Conservation (phyloP, 106 monocot species). For the Allium cepa region DNA sequence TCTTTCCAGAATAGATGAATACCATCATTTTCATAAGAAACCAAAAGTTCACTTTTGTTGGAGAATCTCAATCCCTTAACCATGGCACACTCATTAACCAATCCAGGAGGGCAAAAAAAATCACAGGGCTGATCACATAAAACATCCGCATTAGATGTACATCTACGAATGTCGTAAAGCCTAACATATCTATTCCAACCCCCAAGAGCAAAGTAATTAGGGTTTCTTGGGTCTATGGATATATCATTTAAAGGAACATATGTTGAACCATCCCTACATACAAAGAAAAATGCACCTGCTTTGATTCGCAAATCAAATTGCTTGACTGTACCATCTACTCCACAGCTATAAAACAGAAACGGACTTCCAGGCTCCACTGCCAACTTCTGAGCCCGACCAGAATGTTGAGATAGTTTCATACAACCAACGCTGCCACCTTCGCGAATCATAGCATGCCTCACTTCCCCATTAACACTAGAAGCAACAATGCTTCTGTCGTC, state of each 20-base stretch:
- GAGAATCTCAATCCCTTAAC: no score
- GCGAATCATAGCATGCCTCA: slow-evolving; percentile 49
- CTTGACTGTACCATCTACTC: slow-evolving; percentile 61
- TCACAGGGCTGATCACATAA: slow-evolving; percentile 20
- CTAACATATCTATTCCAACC: slow-evolving; percentile 67
- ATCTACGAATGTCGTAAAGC: slow-evolving; percentile 72
- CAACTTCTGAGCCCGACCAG: no score
- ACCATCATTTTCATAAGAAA: no score
- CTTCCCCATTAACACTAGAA: slow-evolving; percentile 83
- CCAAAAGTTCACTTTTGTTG: no score
- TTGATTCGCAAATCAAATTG: slow-evolving; percentile 72
- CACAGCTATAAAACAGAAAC: slow-evolving; percentile 72
- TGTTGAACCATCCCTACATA: slow-evolving; percentile 24
- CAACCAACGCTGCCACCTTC: slow-evolving; percentile 39
- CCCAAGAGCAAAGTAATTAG: slow-evolving; percentile 58
- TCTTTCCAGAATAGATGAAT: no score
- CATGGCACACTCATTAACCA: slow-evolving; percentile 36
- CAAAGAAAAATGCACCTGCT: slow-evolving; percentile 38
- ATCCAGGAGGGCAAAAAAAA: slow-evolving; percentile 54
- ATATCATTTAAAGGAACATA: slow-evolving; percentile 59
- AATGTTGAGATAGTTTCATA: no score
- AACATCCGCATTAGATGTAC: slow-evolving; percentile 24
- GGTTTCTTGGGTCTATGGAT: slow-evolving; percentile 73
- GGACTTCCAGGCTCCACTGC: no score
- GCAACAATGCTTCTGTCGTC: slow-evolving; percentile 61